These are phyloP conservation scores for Stagonosporopsis tanaceti DNA, from an alignment of 2,329 filamentous ascomycete genomes.

Conservation along the genomic window DNA sequence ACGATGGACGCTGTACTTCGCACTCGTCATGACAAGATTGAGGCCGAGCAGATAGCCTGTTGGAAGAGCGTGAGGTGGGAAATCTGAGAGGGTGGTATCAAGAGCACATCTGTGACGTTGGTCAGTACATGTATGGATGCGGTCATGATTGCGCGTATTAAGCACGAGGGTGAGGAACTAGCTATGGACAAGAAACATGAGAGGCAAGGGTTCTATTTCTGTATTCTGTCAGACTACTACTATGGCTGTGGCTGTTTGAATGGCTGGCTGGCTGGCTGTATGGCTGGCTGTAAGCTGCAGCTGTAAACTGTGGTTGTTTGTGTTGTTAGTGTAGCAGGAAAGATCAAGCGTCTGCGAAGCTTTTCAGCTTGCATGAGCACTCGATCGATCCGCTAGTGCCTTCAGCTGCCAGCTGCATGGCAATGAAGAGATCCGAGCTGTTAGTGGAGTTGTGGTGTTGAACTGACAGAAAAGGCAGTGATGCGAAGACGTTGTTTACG, in stretches of 20 bases:
- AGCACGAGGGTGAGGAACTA: neutral
- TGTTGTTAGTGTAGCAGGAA: neutral
- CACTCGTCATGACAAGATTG: neutral
- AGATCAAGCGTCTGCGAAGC: neutral
- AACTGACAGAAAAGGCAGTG: neutral
- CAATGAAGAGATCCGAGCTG: neutral
- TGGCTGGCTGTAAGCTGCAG: neutral
- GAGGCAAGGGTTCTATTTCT: neutral
- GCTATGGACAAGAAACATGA: neutral
- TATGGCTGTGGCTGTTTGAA: neutral
- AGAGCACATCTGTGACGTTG: neutral
- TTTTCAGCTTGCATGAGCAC: neutral
- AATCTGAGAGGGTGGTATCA: neutral
- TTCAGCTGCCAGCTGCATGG: neutral
- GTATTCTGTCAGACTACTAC: neutral
- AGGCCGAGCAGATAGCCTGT: neutral
- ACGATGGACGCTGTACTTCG: neutral
- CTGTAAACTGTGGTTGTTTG: constrained; percentile 3
- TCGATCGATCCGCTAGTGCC: neutral
- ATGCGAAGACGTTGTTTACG: neutral
- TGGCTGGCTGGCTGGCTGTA: neutral
- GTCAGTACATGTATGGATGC: neutral
- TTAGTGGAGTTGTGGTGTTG: neutral
- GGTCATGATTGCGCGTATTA: too few species aligned
- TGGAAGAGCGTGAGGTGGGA: neutral